These are phyloP conservation scores for Boletus rufocinnamomeus DNA, from an alignment of 768 basidiomycete species.

Conservation along the genomic window DNA sequence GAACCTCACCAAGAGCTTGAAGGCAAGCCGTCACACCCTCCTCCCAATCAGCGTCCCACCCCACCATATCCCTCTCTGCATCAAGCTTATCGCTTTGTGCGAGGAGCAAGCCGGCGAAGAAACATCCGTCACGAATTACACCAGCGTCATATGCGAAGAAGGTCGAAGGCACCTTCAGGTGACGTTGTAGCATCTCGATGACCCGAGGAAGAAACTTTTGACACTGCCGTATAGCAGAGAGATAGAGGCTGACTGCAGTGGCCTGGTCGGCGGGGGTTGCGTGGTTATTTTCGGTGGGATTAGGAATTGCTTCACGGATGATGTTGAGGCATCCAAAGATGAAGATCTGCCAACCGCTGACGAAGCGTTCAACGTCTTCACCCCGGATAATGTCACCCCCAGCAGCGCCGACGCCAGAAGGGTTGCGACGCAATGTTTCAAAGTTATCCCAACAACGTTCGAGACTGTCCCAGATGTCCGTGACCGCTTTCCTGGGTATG, in stretches of 20 bases:
- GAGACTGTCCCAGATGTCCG: constrained; percentile 82
- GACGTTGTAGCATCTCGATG: constrained; percentile 52
- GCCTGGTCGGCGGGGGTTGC: constrained; percentile 48
- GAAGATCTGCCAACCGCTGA: constrained; percentile 89
- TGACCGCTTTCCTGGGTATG: constrained; percentile 64
- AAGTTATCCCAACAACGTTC: constrained; percentile 86
- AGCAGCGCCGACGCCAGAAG: constrained; percentile 43
- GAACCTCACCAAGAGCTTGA: constrained; percentile 75
- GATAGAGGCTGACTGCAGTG: constrained; percentile 48
- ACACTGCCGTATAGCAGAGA: constrained; percentile 51
- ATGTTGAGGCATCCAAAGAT: constrained; percentile 92
- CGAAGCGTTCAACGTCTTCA: constrained; percentile 66
- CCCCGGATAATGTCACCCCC: constrained; percentile 38
- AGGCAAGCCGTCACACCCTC: constrained; percentile 54
- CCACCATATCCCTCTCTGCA: constrained; percentile 16
- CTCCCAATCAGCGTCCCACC: constrained; percentile 35
- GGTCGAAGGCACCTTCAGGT: constrained; percentile 42
- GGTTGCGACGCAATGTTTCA: constrained; percentile 56
- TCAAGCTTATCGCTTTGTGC: constrained; percentile 52
- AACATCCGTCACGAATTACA: constrained; percentile 86
- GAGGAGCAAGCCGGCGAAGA: constrained; percentile 79
- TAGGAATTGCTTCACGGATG: constrained; percentile 71
- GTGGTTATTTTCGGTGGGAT: constrained; percentile 46
- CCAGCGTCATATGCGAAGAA: constrained; percentile 88
- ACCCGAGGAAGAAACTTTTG: constrained; percentile 51